These are phyloP conservation scores for Eudorina sp. DNA, from an alignment of 139 green algal species.

Conservation along the genomic window DNA sequence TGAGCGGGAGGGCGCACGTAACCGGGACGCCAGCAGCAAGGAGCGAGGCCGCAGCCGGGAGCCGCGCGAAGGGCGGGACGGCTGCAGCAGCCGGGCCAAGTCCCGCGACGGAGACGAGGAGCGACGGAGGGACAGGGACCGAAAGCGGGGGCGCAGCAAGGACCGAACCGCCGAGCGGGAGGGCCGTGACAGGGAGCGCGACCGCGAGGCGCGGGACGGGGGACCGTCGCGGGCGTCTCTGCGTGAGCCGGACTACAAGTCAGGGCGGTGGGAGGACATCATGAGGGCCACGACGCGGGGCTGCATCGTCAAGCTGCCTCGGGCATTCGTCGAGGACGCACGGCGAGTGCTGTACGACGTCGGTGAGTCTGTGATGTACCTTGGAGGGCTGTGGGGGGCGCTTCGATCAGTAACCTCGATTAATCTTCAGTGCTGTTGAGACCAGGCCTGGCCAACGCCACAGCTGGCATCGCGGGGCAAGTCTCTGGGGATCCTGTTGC, in stretches of 20 bases:
- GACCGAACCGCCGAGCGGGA: no score
- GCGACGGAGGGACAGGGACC: neutral
- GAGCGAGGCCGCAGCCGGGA: conserved; percentile 3
- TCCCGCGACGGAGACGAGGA: conserved; percentile 12
- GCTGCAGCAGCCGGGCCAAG: neutral
- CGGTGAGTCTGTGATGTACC: neutral
- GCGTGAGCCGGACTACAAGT: conserved; percentile 21
- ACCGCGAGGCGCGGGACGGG: conserved; percentile 10
- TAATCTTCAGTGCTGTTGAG: no score
- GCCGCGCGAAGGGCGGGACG: neutral
- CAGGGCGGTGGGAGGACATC: conserved; percentile 24
- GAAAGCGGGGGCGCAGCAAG: conserved; percentile 1
- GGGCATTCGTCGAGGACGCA: conserved; percentile 19
- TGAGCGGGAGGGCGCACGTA: neutral
- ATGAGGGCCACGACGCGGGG: neutral
- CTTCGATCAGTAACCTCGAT: no score
- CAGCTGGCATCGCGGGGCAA: no score
- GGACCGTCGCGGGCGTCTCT: neutral
- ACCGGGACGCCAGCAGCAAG: neutral
- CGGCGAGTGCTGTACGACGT: conserved; percentile 25
- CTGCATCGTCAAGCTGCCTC: conserved; percentile 35
- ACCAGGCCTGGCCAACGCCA: no score
- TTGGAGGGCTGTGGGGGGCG: no score
- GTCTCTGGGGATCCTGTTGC: no score
- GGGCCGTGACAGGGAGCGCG: neutral